Base-by-base conservation (phyloP, 1,139 yeast species). In the Candida anutae region DNA sequence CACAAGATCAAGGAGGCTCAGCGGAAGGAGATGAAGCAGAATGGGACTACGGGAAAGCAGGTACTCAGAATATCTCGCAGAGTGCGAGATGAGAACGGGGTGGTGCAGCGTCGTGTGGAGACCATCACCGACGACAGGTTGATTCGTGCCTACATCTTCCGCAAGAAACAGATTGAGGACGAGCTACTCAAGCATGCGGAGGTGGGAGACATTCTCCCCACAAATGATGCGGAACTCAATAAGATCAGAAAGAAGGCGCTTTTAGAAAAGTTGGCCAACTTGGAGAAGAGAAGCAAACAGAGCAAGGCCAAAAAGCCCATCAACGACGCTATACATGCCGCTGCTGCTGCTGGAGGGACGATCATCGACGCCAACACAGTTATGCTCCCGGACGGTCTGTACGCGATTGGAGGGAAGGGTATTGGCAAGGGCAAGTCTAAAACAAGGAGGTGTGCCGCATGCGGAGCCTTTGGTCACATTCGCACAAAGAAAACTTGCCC, bases 401-500 rank as follows among this genome's bases (percentile, higher is more conserved):
- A 54, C 35, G 68, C 69, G 3, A 51, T 69, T 27, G 70, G 74
- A 21, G 80, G 79, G 10, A 74, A 72, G 39, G 83, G 81, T 22
- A 71, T 74, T 28, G 83, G 85, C 11, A 79, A 78, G 46, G 82
- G 81, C 6, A 84, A 83, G 48, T 76, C 87, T 31, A 83, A 83
- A 2, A 78, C 83, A 5, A 66, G 97, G 48, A 72, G 85, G 46
- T 90, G 97, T 58, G 87, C 94, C 4, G 81, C 94, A 2, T 90
- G 97, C 66, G 97, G 97, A 16, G 94, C 90, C 3, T 70, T 82
- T 43, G 98, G 97, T 0, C 98, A 90, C 52, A 90, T 88, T 38
- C 69, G 94, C 47, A 88, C 97, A 6, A 87, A 85, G 52, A 80
- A 80, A 49, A 60, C 84, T 1, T 88, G 97, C 55, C 97, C 97